Base-by-base conservation (phyloP, 192 early-diverging fungal genomes). In the Dimargaris xerosporica region DNA sequence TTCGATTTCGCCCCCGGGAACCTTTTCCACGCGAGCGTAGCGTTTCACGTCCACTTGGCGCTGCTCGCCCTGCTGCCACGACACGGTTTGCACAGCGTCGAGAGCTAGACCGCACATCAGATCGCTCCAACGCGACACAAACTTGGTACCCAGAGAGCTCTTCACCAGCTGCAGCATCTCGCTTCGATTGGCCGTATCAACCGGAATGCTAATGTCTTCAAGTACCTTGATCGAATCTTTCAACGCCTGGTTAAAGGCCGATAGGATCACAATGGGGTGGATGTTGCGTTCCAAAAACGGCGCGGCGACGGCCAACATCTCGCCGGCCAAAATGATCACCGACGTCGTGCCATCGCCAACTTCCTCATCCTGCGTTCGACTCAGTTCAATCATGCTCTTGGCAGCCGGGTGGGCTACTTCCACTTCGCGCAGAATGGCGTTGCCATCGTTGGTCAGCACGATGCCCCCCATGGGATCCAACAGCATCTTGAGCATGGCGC, bases 371-470 rank as follows among this genome's bases (percentile, higher is more conserved):
- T 99, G 96, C 61, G 96, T 99, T 76, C 96, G 80, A 39, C 91
- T 87, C 52, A 99, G 84, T 75, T 99, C 96, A 65, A 99, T 96
- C 94, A 97, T 97, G 68, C 87, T 91, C 78, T 99, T 99, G 53
- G 96, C 96, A 54, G 96, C 96, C 28, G 96, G 96, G 75, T 99
- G 96, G n/a, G 91, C 91, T 13, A 99, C 94, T 79, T 99, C 96
- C 73, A 90, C 86, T 73, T 99, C 96, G 71, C 96, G 84, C 63
- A 99, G 78, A 69, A 97, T 99, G 6, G 96, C 96, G 73, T 94
- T 94, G 64, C 96, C 96, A 68, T 99, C 96, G 75, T 97, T 97
- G 31, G 96, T 99, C 69, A 99, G 74, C 7, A 95, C 88, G 64
- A 99, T 91, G 41, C 96, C 96, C 69, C 96, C 96, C 96, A 99